phyloP scores from a whole-genome alignment of 225 moss, liverwort and hornwort species.

The Thuidium tamariscinum region DNA sequence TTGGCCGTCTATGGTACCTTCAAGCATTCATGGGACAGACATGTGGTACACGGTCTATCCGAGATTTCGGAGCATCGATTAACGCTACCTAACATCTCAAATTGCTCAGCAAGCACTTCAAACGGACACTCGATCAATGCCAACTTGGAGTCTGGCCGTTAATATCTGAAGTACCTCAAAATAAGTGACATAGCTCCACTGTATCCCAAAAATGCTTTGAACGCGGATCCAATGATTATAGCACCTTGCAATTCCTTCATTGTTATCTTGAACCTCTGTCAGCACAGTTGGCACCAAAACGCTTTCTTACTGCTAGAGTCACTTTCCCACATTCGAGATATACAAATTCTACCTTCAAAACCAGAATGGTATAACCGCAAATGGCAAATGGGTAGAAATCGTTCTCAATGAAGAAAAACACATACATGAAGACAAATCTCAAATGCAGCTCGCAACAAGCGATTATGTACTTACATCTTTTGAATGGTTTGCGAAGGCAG shows the following conservation, averaged over 20 bases:
- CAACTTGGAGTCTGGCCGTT: not conserved
- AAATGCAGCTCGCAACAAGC: not conserved
- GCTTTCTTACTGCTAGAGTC: not conserved
- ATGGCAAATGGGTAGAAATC: not conserved
- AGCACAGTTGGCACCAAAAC: not conserved
- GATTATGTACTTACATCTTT: slow-evolving; percentile 19
- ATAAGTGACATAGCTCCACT: slow-evolving; percentile 74
- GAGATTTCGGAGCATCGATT: not conserved
- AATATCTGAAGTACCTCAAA: slow-evolving; percentile 36
- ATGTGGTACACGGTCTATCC: not conserved
- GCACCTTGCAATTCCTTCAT: slow-evolving; percentile 96
- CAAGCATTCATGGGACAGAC: not conserved
- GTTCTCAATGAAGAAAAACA: not conserved
- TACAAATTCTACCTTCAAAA: not conserved
- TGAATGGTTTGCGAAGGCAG: slow-evolving; percentile 16
- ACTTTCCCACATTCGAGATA: not conserved
- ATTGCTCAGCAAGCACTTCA: not conserved
- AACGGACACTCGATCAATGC: not conserved
- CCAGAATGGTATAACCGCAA: not conserved
- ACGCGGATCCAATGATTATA: slow-evolving; percentile 62
- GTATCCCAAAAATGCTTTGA: slow-evolving; percentile 75
- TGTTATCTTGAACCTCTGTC: slow-evolving; percentile 76
- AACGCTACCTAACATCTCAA: not conserved
- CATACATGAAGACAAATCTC: not conserved
- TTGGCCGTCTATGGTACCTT: not conserved